Evolutionary conservation across 78 protist species (phyloP), one percentile per base, ranked within the genome.

Genomic region (Protostelium mycophagum): DNA sequence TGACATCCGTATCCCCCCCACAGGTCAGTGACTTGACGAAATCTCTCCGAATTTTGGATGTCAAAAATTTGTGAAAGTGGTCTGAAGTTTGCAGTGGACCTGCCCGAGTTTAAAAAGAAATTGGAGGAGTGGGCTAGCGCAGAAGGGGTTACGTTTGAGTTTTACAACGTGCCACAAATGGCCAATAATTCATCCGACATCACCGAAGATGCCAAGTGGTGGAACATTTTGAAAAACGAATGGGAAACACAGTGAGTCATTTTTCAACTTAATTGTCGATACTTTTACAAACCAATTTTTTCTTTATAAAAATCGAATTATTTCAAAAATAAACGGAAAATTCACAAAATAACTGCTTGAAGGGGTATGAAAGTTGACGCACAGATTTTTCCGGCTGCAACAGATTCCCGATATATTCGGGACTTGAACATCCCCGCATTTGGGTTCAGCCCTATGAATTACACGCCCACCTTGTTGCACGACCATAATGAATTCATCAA

Each of bases 311-410:
- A n/a, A n/a, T n/a, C n/a, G n/a, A n/a, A n/a, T n/a, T n/a, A n/a
- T n/a, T n/a, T n/a, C n/a, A n/a, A n/a, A n/a, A n/a, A n/a, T n/a
- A n/a, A n/a, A n/a, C n/a, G n/a, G n/a, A n/a, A n/a, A n/a, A n/a
- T n/a, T n/a, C n/a, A n/a, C n/a, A n/a, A n/a, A n/a, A n/a, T n/a
- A 84, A 85, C 83, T 35, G 36, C 1, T 0, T 28, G 34, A 9
- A 85, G 91, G 35, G 88, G 87, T 36, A 35, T 93, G 37, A 87
- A 85, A 28, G 34, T 93, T 1, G 89, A 89, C 37, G 86, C 95
- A 16, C 94, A 87, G 51, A 91, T 97, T 84, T 97, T 97, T 94
- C 98, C 98, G 0, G 98, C 98, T 29, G 97, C 98, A 23, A 97
- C 98, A 28, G 98, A 97, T 84, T 90, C 96, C 23, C 85, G 98